phyloP scores from a whole-genome alignment of 306 rosid species.

The Pterocarpus santalinus region DNA sequence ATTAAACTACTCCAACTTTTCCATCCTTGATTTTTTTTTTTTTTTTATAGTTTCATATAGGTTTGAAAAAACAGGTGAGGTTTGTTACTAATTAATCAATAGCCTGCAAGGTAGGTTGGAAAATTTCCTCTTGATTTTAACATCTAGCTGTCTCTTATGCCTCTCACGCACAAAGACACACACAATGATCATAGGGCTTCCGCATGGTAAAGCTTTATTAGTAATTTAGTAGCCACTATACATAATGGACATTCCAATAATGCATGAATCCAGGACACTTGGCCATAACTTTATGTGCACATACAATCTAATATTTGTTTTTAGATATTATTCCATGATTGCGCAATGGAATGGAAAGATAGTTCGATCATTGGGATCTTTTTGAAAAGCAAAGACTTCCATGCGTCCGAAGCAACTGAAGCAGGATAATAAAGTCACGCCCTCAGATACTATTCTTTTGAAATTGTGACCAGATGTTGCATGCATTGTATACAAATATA shows the following conservation, averaged over 20 bases:
- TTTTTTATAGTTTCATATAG: not conserved
- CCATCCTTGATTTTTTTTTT: not conserved
- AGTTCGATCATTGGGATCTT: constrained; percentile 31
- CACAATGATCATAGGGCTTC: too few species aligned
- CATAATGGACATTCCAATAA: not conserved
- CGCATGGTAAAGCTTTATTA: too few species aligned
- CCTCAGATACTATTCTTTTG: constrained; percentile 17
- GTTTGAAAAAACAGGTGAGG: not conserved
- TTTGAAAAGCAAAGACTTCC: constrained; percentile 42
- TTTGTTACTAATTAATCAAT: not conserved
- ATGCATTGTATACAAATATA: not conserved
- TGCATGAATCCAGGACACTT: constrained; percentile 3
- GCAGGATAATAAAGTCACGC: not conserved
- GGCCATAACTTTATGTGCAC: constrained; percentile 9
- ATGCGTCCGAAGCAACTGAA: not conserved
- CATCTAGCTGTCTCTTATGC: not conserved
- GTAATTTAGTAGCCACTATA: not conserved
- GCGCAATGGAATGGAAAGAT: constrained; percentile 45
- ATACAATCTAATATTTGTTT: not conserved
- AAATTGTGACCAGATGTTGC: constrained; percentile 14
- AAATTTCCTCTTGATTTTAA: not conserved
- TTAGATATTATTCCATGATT: constrained; percentile 9
- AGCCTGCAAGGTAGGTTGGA: not conserved
- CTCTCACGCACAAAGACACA: not conserved
- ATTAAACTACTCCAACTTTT: not conserved